Conservation (phyloP, 1,284 basidiomycete genomes). For the Apiotrichum gamsii region DNA sequence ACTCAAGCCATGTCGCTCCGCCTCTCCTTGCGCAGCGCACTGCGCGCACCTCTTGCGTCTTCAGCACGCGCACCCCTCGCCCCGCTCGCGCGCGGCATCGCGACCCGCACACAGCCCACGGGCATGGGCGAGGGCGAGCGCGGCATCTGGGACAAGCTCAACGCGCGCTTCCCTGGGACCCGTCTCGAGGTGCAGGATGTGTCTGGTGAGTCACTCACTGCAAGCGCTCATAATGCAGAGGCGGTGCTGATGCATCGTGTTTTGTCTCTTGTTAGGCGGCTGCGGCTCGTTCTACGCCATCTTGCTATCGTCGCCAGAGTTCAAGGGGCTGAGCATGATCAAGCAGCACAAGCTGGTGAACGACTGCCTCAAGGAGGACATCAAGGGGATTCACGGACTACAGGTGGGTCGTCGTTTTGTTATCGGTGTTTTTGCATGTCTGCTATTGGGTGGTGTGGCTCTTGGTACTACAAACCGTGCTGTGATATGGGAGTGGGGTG, state of each 20-base stretch:
- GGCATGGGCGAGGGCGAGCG: conserved; percentile 58
- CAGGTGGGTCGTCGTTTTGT: conserved; percentile 63
- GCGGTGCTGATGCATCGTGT: conserved; percentile 2
- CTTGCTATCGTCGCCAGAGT: conserved; percentile 71
- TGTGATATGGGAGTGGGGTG: too few relatives aligned
- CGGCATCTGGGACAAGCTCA: conserved; percentile 65
- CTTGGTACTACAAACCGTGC: too few relatives aligned
- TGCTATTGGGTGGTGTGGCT: too few relatives aligned
- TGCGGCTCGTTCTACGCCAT: conserved; percentile 97
- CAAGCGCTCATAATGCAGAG: too few relatives aligned
- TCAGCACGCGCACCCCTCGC: background rate
- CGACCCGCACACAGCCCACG: conserved; percentile 5
- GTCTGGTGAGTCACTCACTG: conserved; percentile 62
- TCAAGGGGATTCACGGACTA: conserved; percentile 85
- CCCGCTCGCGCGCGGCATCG: conserved; percentile 5
- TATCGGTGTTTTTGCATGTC: too few relatives aligned
- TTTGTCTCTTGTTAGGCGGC: too few relatives aligned
- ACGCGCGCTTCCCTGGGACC: conserved; percentile 65
- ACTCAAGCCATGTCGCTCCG: background rate
- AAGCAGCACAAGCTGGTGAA: conserved; percentile 95
- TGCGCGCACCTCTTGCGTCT: background rate
- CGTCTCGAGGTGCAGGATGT: conserved; percentile 78
- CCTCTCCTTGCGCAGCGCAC: conserved; percentile 1
- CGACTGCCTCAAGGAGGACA: conserved; percentile 78
- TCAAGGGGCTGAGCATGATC: conserved; percentile 78